phyloP scores from a whole-genome alignment of 2,329 filamentous ascomycete species.

The Gaeumannomyces tritici region DNA sequence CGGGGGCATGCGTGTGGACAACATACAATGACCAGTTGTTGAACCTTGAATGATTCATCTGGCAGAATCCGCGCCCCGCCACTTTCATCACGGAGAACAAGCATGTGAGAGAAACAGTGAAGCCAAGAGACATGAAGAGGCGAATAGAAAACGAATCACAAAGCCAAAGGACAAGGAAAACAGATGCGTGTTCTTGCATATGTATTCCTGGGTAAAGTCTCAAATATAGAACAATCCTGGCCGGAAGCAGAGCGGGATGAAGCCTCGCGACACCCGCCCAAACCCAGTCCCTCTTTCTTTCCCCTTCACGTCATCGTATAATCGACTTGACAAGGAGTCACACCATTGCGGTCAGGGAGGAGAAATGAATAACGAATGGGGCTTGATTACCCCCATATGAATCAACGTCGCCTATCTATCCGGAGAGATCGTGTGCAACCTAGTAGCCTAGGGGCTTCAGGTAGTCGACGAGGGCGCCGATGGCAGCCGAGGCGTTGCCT shows the following conservation, averaged over 20 bases:
- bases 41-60: neutral
- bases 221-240: neutral
- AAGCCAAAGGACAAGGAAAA: neutral
- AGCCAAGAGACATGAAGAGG: neutral
- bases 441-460: conserved; percentile 72
- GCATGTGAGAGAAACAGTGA: neutral
- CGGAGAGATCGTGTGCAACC: conserved; percentile 13
- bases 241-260: neutral
- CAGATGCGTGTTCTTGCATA: neutral
- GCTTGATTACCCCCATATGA: neutral
- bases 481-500: conserved; percentile 66
- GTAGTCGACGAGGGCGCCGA: conserved; percentile 82
- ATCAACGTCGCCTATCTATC: neutral
- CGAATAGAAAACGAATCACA: neutral
- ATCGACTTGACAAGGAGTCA: neutral
- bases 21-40: neutral
- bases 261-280: neutral
- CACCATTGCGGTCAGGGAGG: neutral
- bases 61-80: neutral
- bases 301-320: neutral
- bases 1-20: neutral
- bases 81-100: neutral
- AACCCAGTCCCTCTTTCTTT: neutral
- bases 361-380: neutral
- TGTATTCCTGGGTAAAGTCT: neutral